Evolutionary conservation across 352 stramenopile genomes (phyloP), one percentile per base, ranked within the genome.

Genomic region (Pythium plurisporium): DNA sequence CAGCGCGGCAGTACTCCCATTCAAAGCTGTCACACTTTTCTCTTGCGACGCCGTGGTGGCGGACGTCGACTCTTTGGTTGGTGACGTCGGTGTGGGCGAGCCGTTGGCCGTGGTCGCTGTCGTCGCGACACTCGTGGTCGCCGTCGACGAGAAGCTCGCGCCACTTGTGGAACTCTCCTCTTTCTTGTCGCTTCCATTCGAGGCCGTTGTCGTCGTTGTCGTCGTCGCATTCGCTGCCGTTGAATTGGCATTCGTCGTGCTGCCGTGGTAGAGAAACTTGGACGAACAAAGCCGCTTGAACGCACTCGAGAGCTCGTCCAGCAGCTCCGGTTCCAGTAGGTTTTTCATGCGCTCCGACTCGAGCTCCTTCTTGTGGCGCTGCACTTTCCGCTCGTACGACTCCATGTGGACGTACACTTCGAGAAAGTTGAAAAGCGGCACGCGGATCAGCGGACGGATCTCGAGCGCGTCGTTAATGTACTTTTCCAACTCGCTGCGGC

Each of bases 291-390:
- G 62, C 3, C 83, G 70, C 59, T 90, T 87, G 59, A 92, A 95
- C 8, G 86, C 86, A 0, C 65, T 55, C 26, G 85, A 88, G 27
- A 91, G 76, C 31, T 94, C 82, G 11, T 87, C 79, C 3, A 95
- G 55, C 22, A 82, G 61, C 20, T 74, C 69, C 0, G 76, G 66
- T 12, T 73, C 67, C 2, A 95, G 69, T 52, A 95, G 62, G 54
- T 92, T 89, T 62, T 95, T 95, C 82, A 93, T 95, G 19, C 85
- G 74, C 58, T 91, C 80, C 17, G 78, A 89, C 64, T 95, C 85
- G 27, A 93, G 66, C 48, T 95, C 82, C 52, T 95, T 95, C 65
- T 93, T 90, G 55, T 93, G 82, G 4, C 82, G 79, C 45, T 87
- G 78, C 22, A 93, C 50, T 52, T 93, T 93, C 45, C 82, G 77